phyloP scores from a whole-genome alignment of 768 basidiomycete genomes.

The Rhodotorula paludigena region DNA sequence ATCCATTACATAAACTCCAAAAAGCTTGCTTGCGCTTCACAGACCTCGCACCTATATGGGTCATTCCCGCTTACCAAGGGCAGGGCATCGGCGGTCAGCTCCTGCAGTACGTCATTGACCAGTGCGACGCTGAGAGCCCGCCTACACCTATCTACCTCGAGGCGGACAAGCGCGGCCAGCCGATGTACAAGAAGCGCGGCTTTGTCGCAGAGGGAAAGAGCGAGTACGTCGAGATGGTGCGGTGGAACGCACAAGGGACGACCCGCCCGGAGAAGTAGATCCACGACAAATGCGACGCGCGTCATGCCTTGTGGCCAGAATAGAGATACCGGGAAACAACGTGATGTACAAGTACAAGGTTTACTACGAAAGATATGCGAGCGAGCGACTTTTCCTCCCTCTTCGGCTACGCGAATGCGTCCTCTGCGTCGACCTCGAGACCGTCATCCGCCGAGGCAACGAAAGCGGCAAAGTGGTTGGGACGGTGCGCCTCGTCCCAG shows the following conservation, averaged over 20 bases:
- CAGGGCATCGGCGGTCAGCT: slow-evolving; percentile 20
- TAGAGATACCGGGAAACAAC: no score
- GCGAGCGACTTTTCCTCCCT: no score
- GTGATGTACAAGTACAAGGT: no score
- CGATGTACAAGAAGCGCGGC: slow-evolving; percentile 24
- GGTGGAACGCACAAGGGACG: neutral
- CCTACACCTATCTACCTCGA: slow-evolving; percentile 29
- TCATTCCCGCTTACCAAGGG: slow-evolving; percentile 19
- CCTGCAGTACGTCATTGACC: slow-evolving; percentile 15
- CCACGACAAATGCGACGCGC: no score
- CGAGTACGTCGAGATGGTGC: slow-evolving; percentile 16
- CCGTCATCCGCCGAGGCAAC: slow-evolving; percentile 36
- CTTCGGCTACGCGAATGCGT: slow-evolving; percentile 2
- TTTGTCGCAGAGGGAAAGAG: slow-evolving; percentile 8
- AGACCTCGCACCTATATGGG: slow-evolving; percentile 27
- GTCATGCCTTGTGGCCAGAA: no score
- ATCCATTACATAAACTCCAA: no score
- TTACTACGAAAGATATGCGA: no score
- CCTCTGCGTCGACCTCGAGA: slow-evolving; percentile 6
- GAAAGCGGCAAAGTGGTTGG: slow-evolving; percentile 38
- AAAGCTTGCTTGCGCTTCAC: neutral
- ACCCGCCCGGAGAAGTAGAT: no score
- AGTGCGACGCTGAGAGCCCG: slow-evolving; percentile 1
- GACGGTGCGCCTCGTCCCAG: slow-evolving; percentile 41
- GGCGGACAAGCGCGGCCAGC: slow-evolving; percentile 14